Evolutionary conservation across 164 flowering plant genomes (phyloP).

Genomic region (Macadamia tetraphylla): DNA sequence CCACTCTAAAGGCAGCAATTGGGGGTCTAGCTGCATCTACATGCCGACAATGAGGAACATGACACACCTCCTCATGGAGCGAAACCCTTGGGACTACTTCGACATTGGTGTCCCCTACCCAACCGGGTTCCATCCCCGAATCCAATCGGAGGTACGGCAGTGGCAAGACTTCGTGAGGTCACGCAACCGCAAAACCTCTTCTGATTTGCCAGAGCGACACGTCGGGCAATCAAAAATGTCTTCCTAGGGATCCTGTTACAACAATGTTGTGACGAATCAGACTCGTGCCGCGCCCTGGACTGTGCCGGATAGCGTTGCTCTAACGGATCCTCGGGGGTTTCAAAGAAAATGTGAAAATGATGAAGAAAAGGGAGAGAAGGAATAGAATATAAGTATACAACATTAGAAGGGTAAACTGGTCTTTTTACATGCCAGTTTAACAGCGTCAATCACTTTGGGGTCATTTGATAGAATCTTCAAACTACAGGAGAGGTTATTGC

Average conservation of each 20-base stretch:
- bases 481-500: no score
- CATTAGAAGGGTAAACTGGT: no score
- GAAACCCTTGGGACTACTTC: conserved; percentile 80
- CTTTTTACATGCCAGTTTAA: no score
- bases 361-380: no score
- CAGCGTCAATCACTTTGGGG: no score
- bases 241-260: conserved; percentile 50
- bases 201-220: conserved; percentile 79
- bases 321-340: conserved; percentile 44
- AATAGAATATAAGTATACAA: no score
- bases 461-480: no score
- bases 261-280: conserved; percentile 49
- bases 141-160: conserved; percentile 37
- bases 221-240: conserved; percentile 50
- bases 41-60: conserved; percentile 67
- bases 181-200: conserved; percentile 46
- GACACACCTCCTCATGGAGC: conserved; percentile 73
- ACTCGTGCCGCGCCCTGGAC: conserved; percentile 55
- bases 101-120: conserved; percentile 96
- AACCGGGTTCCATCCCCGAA: conserved; percentile 82
- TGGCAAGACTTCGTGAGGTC: conserved; percentile 66
- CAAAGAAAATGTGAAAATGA: no score
- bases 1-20: conserved; percentile 53
- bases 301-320: conserved; percentile 56
- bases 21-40: conserved; percentile 82